These are phyloP conservation scores for Gentiana dahurica DNA, from an alignment of 257 asterid species.

Conservation along the genomic window DNA sequence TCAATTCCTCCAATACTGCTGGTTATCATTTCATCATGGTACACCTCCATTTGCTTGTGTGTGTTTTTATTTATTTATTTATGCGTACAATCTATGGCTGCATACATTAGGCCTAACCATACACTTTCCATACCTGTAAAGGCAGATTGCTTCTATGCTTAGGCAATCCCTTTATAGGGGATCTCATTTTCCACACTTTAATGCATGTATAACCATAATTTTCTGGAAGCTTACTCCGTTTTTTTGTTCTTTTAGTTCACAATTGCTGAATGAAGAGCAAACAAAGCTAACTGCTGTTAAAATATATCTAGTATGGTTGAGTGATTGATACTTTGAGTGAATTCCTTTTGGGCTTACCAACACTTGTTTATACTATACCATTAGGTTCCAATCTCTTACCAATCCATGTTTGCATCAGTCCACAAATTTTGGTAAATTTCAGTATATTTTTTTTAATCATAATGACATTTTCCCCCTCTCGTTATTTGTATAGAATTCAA, in stretches of 20 bases:
- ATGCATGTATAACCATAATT: too few relatives aligned
- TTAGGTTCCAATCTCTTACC: not conserved
- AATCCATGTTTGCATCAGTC: not conserved
- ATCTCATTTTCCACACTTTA: not conserved
- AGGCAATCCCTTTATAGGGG: too few relatives aligned
- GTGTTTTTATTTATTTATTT: not conserved
- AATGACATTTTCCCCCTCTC: too few relatives aligned
- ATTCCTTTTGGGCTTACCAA: not conserved
- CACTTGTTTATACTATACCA: not conserved
- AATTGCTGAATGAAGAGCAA: not conserved
- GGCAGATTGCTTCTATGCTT: not conserved
- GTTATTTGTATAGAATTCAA: too few relatives aligned
- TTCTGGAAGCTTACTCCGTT: not conserved
- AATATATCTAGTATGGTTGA: too few relatives aligned
- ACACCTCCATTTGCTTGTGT: not conserved
- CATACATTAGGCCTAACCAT: not conserved
- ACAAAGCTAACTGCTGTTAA: not conserved
- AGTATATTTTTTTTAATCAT: too few relatives aligned
- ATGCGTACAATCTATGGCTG: not conserved
- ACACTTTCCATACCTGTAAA: not conserved
- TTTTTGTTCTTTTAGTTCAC: not conserved
- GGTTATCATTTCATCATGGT: conserved; percentile 24
- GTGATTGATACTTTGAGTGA: too few relatives aligned
- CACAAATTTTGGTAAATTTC: too few relatives aligned
- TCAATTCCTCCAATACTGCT: conserved; percentile 13